Percentiles rank a stretch among this genome's conserved stretches.
Conservation (phyloP, 2,329 filamentous ascomycete genomes). For the Penicillium hordei region DNA sequence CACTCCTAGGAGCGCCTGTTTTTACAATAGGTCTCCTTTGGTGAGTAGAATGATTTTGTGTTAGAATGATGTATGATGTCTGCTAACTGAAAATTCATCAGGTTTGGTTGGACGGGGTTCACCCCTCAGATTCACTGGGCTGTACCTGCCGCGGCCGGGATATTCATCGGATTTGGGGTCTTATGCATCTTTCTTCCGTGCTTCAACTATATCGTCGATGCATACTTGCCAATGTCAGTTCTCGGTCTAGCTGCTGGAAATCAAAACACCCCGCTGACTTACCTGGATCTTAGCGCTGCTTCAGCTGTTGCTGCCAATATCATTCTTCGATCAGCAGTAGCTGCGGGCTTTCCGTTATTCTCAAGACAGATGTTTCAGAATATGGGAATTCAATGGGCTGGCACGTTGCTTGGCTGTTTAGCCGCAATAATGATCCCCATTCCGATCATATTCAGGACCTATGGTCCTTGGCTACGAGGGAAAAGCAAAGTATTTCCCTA, state of each 20-base stretch:
- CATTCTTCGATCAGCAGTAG: constrained; percentile 34
- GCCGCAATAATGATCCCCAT: constrained; percentile 35
- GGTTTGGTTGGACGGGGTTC: constrained; percentile 35
- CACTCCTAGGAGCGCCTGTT: constrained; percentile 29
- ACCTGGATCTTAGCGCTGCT: constrained; percentile 27
- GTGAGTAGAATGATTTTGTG: constrained; percentile 12
- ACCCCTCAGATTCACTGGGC: constrained; percentile 29
- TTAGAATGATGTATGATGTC: background rate
- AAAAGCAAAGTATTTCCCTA: constrained; percentile 21
- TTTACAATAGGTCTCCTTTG: constrained; percentile 39
- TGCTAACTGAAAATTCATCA: background rate
- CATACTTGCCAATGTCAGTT: constrained; percentile 38
- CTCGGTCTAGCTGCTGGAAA: background rate
- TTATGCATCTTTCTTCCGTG: constrained; percentile 32
- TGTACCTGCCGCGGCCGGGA: constrained; percentile 21
- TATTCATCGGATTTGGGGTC: constrained; percentile 31
- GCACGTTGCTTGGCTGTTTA: constrained; percentile 36
- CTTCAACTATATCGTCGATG: constrained; percentile 38
- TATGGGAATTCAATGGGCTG: constrained; percentile 37
- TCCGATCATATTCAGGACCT: constrained; percentile 28
- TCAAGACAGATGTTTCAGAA: constrained; percentile 36
- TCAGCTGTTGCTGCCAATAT: constrained; percentile 38
- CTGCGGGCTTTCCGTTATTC: constrained; percentile 36
- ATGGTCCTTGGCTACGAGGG: constrained; percentile 26
- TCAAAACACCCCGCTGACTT: background rate